phyloP scores from a whole-genome alignment of 2,329 filamentous ascomycete genomes.

The Epichloe coenophiala region DNA sequence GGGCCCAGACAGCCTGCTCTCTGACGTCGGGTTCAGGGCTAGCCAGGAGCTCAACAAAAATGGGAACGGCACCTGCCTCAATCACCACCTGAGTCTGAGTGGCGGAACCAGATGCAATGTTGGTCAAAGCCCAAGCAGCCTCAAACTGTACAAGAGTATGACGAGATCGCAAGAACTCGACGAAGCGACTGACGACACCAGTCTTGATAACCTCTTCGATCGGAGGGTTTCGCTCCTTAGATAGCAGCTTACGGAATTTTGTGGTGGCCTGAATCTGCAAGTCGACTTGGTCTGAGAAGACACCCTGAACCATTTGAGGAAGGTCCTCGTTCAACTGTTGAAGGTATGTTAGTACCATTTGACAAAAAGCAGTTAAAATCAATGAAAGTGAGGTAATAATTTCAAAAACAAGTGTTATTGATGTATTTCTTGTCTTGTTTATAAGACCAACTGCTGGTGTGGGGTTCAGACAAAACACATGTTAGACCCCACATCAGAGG shows the following conservation, averaged over 20 bases:
- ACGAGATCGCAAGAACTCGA: conserved; percentile 94
- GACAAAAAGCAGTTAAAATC: conserved; percentile 6
- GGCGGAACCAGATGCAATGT: conserved; percentile 95
- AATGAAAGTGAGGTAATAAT: neutral
- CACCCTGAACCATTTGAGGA: conserved; percentile 92
- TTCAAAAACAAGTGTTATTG: no score
- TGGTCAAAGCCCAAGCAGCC: conserved; percentile 96
- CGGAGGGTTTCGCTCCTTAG: conserved; percentile 96
- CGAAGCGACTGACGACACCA: conserved; percentile 91
- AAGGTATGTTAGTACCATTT: conserved; percentile 11
- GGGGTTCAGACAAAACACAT: conserved; percentile 16
- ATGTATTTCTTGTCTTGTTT: neutral
- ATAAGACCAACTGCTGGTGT: conserved; percentile 13
- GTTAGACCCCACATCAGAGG: conserved; percentile 19
- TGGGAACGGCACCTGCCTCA: conserved; percentile 92
- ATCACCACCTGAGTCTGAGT: conserved; percentile 98
- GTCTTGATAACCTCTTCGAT: conserved; percentile 99
- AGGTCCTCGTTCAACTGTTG: conserved; percentile 87
- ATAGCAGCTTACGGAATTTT: conserved; percentile 94
- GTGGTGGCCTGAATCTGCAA: conserved; percentile 94
- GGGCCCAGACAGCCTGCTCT: conserved; percentile 95
- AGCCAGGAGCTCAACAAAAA: conserved; percentile 90
- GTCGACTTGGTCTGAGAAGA: conserved; percentile 98
- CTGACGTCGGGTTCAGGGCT: conserved; percentile 96
- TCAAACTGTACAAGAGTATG: conserved; percentile 98